A percentile compares a stretch with the other conserved stretches of the same genome.
phyloP scores from a whole-genome alignment of 345 rosid genomes.

The Populus ilicifolia region DNA sequence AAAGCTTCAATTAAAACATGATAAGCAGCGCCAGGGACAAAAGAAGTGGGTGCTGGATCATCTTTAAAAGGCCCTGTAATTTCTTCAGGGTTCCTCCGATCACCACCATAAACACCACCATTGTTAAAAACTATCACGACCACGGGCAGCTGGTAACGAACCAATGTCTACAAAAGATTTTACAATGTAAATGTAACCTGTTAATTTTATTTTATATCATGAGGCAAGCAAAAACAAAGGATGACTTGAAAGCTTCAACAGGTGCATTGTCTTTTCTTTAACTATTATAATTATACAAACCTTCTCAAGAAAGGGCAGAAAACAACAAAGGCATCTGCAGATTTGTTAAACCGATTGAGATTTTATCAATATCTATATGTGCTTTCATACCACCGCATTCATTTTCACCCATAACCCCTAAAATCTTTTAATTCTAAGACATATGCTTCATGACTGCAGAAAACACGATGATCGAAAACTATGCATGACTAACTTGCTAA shows the following conservation, averaged over 20 bases:
- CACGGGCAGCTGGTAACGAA: constrained; percentile 83
- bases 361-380: neutral
- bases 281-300: too few species aligned
- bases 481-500: too few species aligned
- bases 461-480: too few species aligned
- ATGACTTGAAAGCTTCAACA: too few species aligned
- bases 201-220: too few species aligned
- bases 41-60: constrained; percentile 97
- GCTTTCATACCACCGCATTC: too few species aligned
- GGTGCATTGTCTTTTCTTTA: too few species aligned
- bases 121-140: constrained; percentile 92
- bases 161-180: constrained; percentile 65
- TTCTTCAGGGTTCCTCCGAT: constrained; percentile 81
- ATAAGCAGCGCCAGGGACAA: constrained; percentile 85
- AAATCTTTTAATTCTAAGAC: too few species aligned
- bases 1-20: constrained; percentile 81
- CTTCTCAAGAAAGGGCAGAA: too few species aligned
- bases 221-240: neutral
- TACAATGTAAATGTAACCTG: too few species aligned
- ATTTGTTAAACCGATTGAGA: neutral
- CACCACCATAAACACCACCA: constrained; percentile 98
- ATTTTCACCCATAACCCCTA: too few species aligned
- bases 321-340: neutral
- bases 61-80: constrained; percentile 72
- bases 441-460: too few species aligned